Evolutionary conservation across 306 rosid genomes (phyloP), one percentile per base, ranked within the genome.

Genomic region (Arachis hypogaea): DNA sequence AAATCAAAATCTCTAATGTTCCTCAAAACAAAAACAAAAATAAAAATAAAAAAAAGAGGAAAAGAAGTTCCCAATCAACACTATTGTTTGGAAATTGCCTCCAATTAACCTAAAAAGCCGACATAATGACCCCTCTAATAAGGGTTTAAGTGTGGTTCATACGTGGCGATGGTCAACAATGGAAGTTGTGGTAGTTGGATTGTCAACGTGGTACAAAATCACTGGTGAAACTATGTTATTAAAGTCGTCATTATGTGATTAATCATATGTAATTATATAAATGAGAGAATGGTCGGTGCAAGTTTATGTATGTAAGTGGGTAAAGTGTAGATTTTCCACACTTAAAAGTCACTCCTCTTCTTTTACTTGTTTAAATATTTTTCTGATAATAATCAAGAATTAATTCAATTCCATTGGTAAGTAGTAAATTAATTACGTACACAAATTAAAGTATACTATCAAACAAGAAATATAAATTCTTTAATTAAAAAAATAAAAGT

Each of bases 71-170:
- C 16, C 45, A 68, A 44, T 60, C n/a, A 69, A 73, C 67, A 51
- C 36, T 30, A 16, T 10, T 14, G 38, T 16, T 60, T 44, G 6
- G 16, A 52, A 52, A 52, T 52, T 5, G 43, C 59, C 68, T 60
- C 65, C 62, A 54, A 66, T 42, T 22, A 50, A 22, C 38, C 38
- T 33, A 63, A 56, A 56, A 57, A 49, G 56, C 11, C 41, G 29
- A 78, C 43, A 14, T 45, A 42, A 80, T 54, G 63, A 56, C 66
- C 72, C 49, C 11, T 7, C 28, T 11, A 5, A 5, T 11, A 22
- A 29, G 30, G 75, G 76, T 81, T 81, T 81, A 75, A 76, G 63
- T 76, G 44, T 54, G 55, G 55, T 9, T 52, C 49, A 51, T 60
- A 52, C 81, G 85, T 81, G 81, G 75, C 75, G 0, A 33, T 12